phyloP scores from a whole-genome alignment of 2,329 filamentous ascomycete genomes.

The Cladosporium colombiae region DNA sequence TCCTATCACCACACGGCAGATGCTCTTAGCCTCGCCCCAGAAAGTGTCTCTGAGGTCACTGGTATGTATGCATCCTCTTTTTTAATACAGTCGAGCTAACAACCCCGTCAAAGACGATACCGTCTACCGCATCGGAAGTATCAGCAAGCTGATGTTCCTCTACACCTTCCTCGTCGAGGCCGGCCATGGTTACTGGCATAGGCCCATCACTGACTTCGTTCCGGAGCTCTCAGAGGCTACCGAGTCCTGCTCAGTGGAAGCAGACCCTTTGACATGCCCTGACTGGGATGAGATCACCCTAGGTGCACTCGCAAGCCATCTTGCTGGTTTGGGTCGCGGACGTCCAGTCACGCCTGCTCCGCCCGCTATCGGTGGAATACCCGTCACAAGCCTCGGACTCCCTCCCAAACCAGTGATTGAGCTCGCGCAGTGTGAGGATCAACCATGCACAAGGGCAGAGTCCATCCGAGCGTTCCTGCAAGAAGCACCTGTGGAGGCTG shows the following conservation, averaged over 20 bases:
- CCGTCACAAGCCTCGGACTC: slow-evolving; percentile 2
- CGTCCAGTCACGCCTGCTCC: not conserved
- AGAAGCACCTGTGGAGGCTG: slow-evolving; percentile 42
- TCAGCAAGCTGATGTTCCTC: slow-evolving; percentile 33
- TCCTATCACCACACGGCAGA: slow-evolving; percentile 23
- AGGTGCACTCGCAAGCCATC: slow-evolving; percentile 48
- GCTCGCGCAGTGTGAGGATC: slow-evolving; percentile 25
- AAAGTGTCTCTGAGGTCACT: slow-evolving; percentile 19
- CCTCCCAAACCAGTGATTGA: slow-evolving; percentile 14
- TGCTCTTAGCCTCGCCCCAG: slow-evolving; percentile 21
- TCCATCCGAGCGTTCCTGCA: slow-evolving; percentile 40
- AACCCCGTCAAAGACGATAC: slow-evolving; percentile 18
- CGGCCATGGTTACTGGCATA: slow-evolving; percentile 39
- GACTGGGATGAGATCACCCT: slow-evolving; percentile 54
- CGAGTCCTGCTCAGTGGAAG: slow-evolving; percentile 24
- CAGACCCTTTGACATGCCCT: slow-evolving; percentile 39
- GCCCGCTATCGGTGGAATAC: not conserved
- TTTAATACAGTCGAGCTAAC: not conserved
- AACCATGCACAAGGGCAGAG: slow-evolving; percentile 38
- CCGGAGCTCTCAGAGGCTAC: slow-evolving; percentile 40
- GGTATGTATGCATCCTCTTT: slow-evolving; percentile 13
- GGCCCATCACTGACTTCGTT: slow-evolving; percentile 50
- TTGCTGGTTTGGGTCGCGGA: slow-evolving; percentile 43
- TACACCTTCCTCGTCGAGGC: slow-evolving; percentile 45
- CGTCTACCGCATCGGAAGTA: slow-evolving; percentile 23